Evolutionary conservation across 805 yeast species (phyloP), one percentile per base, ranked within the genome.

Genomic region (Huiozyma naganishii): DNA sequence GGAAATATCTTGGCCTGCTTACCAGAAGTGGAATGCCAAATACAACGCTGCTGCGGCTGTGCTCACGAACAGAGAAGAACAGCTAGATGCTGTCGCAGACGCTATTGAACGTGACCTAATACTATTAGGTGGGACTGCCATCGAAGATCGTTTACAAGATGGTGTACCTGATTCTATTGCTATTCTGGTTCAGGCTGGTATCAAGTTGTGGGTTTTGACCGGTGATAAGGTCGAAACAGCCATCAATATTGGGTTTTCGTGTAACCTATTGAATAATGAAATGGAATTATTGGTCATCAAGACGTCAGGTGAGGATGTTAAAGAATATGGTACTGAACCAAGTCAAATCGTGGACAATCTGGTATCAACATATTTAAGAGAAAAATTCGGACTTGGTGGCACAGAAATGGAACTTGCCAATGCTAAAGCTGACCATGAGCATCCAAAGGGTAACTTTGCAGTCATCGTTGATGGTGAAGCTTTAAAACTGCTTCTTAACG

Each of bases 161-260:
- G 92, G 92, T 66, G 94, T 84, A 43, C 90, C 92, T 2, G 92
- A 83, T 52, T 74, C 90, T 11, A 84, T 84, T 55, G 75, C 79
- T 6, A 58, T 78, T 6, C 66, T 84, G 44, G 83, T 76, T 11
- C 69, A 77, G 49, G 92, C 92, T 6, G 92, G 94, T 59, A 80
- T 84, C 44, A 84, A 84, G 60, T 66, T 84, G 42, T 84, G 94
- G 94, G 92, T 84, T 39, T 68, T 84, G 40, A 84, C 94, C 3
- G 94, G 94, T 65, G 94, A 84, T 61, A 83, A 82, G 61, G 85
- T 84, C n/a, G 94, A 84, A 62, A 84, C 94, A 30, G 94, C 92
- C 9, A 83, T 84, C 52, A 84, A 84, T 55, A 84, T 84, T 68
- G 94, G 92, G 4, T 84, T 84, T 57, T 81, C 89, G 2, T 84